Evolutionary conservation across 805 yeast species (phyloP), one percentile per base, ranked within the genome.

Genomic region (Saccharomycopsis fibuligera): DNA sequence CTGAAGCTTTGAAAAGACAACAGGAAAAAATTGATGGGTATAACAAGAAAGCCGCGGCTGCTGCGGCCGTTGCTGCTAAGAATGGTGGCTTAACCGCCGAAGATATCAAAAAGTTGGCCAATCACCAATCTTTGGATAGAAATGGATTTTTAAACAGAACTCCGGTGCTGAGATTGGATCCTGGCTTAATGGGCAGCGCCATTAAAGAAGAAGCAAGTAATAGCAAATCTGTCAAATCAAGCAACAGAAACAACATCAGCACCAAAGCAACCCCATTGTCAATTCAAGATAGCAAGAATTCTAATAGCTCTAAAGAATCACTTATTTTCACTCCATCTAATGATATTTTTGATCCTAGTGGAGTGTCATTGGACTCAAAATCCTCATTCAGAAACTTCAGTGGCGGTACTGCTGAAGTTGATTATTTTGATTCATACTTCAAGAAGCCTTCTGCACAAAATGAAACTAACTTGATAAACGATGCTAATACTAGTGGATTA

Each of bases 161-260:
- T 14, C 55, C 55, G 14, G 33, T 52, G 23, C 49, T 53, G 5
- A 41, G 50, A 30, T 33, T 52, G n/a, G 55, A 52, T 45, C 55
- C 55, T 9, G 55, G 55, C 1, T 46, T 52, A 44, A 33, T n/a
- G n/a, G n/a, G 39, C 14, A 16, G 14, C 14, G 9, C 37, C 9
- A n/a, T 12, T 9, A 5, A 12, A 9, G 17, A 33, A 5, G n/a
- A n/a, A 33, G 36, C 36, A n/a, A 12, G n/a, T n/a, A n/a, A n/a
- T n/a, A n/a, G n/a, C n/a, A n/a, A n/a, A n/a, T n/a, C n/a, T 9
- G 17, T 17, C 19, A 33, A 33, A 17, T 17, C 37, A 16, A 22
- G 40, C 8, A 44, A 24, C 9, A 22, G 47, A 9, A 44, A 30
- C n/a, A 27, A 14, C 4, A 33, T 42, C 16, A 36, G 31, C 16